phyloP scores from a whole-genome alignment of 768 basidiomycete species.

The Cystobasidiopsis lactophilus region DNA sequence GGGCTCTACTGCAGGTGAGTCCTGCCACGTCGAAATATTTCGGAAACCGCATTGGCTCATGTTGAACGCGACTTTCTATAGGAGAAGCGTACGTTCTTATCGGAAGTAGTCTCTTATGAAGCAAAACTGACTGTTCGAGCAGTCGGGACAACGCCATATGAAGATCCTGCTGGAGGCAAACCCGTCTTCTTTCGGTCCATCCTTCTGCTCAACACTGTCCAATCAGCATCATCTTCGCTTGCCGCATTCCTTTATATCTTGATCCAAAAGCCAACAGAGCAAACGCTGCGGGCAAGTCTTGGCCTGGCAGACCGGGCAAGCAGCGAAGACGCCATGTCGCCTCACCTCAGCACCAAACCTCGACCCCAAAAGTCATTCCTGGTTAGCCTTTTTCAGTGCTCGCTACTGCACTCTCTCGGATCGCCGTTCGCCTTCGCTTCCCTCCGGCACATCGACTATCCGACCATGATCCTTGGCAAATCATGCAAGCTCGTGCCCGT shows the following conservation, averaged over 20 bases:
- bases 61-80: no score
- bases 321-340: conserved; percentile 16
- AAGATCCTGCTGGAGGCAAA: conserved; percentile 25
- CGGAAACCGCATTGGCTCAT: no score
- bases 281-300: conserved; percentile 36
- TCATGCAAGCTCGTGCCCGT: conserved; percentile 98
- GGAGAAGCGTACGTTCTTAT: neutral
- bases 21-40: conserved; percentile 34
- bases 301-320: conserved; percentile 34
- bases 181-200: conserved; percentile 53
- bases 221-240: conserved; percentile 53
- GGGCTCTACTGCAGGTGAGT: conserved; percentile 51
- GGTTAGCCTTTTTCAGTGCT: conserved; percentile 19
- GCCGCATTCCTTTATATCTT: conserved; percentile 58
- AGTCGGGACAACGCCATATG: conserved; percentile 17
- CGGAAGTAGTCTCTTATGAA: neutral
- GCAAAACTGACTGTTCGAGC: neutral
- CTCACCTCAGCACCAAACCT: neutral
- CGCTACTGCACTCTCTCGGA: conserved; percentile 66
- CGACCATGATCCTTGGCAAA: conserved; percentile 95
- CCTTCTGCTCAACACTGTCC: conserved; percentile 62
- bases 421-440: conserved; percentile 92
- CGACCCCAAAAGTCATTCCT: conserved; percentile 1
- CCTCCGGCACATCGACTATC: conserved; percentile 87
- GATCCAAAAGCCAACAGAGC: conserved; percentile 35